Evolutionary conservation across 352 stramenopile species (phyloP), one percentile per base, ranked within the genome.

Genomic region (Blastocystis sp.): DNA sequence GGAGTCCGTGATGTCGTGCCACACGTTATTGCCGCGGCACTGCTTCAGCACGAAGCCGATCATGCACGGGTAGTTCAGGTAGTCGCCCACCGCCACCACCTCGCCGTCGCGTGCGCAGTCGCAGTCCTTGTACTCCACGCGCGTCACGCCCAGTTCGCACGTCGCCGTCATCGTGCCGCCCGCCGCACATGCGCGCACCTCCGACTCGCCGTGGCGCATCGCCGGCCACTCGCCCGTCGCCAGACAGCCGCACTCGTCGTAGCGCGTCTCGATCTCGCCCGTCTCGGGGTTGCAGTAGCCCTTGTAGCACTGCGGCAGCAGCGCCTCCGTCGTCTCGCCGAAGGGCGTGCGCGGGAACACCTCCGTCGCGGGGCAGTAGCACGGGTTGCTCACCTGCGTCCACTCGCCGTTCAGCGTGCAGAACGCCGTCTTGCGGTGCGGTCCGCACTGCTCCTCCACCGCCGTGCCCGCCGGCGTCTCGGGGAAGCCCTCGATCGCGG

Each of bases 11-110:
- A 77, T 54, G 6, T 59, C 1, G 40, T 60, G 60, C 66, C 66
- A 77, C n/a, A 60, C 28, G 19, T 77, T 77, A 10, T 77, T 21
- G 7, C 66, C 66, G 21, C 66, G 66, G 52, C 66, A 77, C 66
- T 77, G 66, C 66, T 77, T 77, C 66, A 77, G 52, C 7, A 77
- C 34, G 42, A 57, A 77, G 52, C 66, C 66, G 2, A 77, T 14
- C 66, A 77, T 77, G 52, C 66, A 77, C 43, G 24, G 28, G 66
- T 60, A 77, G 4, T 38, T 9, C 52, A 54, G n/a, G 34, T 77
- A 77, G 66, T 77, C 66, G 52, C 66, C 66, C 66, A 77, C 66
- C n/a, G 17, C 66, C 66, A 77, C 66, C 24, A 28, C 19, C 38
- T 57, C 21, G 6, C 38, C 38, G 21, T 17, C 34, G 21, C 17